A percentile compares a stretch with the other conserved stretches of the same genome.
Conservation (phyloP, 129 eudicot species). For the Centella asiatica region DNA sequence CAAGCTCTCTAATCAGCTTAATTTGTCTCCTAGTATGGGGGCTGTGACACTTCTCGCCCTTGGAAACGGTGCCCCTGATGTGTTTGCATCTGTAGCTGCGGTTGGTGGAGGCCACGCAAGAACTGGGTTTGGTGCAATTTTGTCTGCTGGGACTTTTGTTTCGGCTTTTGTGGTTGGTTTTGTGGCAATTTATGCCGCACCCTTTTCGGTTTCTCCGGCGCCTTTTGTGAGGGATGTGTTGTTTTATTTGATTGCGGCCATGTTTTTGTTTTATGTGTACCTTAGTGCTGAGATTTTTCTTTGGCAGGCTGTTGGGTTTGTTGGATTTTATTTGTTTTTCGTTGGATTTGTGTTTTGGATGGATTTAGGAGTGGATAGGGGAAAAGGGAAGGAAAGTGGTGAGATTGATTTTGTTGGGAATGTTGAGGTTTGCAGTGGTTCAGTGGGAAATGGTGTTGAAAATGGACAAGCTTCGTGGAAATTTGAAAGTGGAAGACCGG, state of each 20-base stretch:
- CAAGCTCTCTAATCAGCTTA: constrained; percentile 44
- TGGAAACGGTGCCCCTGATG: constrained; percentile 95
- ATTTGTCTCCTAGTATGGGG: constrained; percentile 59
- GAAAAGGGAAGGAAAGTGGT: constrained; percentile 5
- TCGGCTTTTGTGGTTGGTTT: constrained; percentile 84
- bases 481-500: constrained; percentile 12
- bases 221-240: constrained; percentile 72
- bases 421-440: constrained; percentile 16
- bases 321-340: constrained; percentile 76
- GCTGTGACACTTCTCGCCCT: constrained; percentile 84
- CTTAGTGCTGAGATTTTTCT: constrained; percentile 72
- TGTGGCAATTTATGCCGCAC: constrained; percentile 80
- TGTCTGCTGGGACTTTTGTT: constrained; percentile 86
- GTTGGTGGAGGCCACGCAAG: constrained; percentile 61
- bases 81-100: constrained; percentile 82
- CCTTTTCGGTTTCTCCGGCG: constrained; percentile 60
- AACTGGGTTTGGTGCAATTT: constrained; percentile 80
- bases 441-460: constrained; percentile 34
- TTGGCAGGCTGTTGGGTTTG: constrained; percentile 95
- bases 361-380: constrained; percentile 52
- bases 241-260: constrained; percentile 68
- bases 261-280: constrained; percentile 71
- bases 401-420: constrained; percentile 20
- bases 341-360: constrained; percentile 92
- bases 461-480: constrained; percentile 25